Conservation (phyloP, 768 basidiomycete genomes). For the Hericium alpestre region DNA sequence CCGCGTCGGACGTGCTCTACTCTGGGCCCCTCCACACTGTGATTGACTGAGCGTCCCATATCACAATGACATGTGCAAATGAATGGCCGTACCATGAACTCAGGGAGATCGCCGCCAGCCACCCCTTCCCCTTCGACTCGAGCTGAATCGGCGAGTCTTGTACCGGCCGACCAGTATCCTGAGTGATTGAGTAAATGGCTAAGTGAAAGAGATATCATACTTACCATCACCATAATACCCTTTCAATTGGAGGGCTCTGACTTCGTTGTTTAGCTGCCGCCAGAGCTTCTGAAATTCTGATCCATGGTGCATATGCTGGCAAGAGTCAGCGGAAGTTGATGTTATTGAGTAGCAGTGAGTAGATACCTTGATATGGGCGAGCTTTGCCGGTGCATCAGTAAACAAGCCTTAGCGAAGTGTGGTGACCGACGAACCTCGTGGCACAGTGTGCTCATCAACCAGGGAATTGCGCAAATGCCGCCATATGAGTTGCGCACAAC, state of each 20-base stretch:
- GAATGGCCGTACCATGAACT: slow-evolving; percentile 53
- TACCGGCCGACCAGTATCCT: slow-evolving; percentile 82
- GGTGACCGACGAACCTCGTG: slow-evolving; percentile 54
- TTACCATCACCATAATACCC: slow-evolving; percentile 80
- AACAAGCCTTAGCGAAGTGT: not conserved
- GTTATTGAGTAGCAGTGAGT: not conserved
- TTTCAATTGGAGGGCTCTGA: slow-evolving; percentile 54
- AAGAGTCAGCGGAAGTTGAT: not conserved
- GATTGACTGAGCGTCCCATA: not conserved
- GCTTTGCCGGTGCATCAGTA: slow-evolving; percentile 26
- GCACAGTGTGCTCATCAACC: slow-evolving; percentile 69
- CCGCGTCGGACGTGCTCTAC: slow-evolving; percentile 45
- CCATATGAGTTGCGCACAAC: slow-evolving; percentile 58
- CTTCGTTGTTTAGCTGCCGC: slow-evolving; percentile 53
- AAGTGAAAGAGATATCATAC: not conserved
- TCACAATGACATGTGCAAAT: not conserved
- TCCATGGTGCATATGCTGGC: slow-evolving; percentile 77
- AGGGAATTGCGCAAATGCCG: slow-evolving; percentile 48
- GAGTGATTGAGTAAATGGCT: not conserved
- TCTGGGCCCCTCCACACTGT: slow-evolving; percentile 76
- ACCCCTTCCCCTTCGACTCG: slow-evolving; percentile 40
- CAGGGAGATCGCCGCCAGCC: slow-evolving; percentile 52
- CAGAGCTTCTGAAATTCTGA: slow-evolving; percentile 67
- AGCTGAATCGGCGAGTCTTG: slow-evolving; percentile 55
- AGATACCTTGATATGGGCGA: slow-evolving; percentile 71